These are phyloP conservation scores for Firmiana major DNA, from an alignment of 345 rosid species.

Conservation along the genomic window DNA sequence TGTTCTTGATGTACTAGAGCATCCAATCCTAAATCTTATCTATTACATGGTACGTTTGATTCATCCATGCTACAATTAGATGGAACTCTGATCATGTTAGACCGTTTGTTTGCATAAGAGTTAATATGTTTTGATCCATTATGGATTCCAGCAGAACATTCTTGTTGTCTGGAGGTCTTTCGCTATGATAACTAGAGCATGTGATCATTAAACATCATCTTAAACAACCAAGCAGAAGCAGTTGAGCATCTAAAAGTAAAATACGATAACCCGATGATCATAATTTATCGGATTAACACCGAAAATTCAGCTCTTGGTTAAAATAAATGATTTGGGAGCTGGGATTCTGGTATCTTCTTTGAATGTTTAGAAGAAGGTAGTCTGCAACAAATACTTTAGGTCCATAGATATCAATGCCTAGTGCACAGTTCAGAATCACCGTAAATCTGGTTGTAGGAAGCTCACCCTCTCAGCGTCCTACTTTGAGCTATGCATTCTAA, in stretches of 20 bases:
- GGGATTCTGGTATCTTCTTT: background rate
- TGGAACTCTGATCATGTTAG: background rate
- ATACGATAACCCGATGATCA: too few species aligned
- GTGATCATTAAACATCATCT: background rate
- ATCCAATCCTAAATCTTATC: conserved; percentile 61
- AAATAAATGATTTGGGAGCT: background rate
- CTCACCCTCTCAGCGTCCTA: background rate
- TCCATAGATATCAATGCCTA: too few species aligned
- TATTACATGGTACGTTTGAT: conserved; percentile 43
- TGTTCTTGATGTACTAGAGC: conserved; percentile 59
- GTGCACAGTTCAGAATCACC: too few species aligned
- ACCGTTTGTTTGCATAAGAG: background rate
- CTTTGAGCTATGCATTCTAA: background rate
- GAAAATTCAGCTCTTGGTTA: background rate
- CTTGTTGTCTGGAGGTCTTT: background rate
- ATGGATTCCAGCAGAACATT: background rate
- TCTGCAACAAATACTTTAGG: background rate
- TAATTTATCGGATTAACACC: background rate
- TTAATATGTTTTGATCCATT: background rate
- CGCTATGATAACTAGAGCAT: background rate
- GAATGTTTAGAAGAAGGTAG: background rate
- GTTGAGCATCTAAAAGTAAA: background rate
- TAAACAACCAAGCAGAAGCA: background rate
- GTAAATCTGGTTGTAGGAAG: background rate
- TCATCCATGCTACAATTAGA: background rate